Evolutionary conservation across 202 grass and related monocot species (phyloP).

Genomic region (Schoenoplectus triqueter): DNA sequence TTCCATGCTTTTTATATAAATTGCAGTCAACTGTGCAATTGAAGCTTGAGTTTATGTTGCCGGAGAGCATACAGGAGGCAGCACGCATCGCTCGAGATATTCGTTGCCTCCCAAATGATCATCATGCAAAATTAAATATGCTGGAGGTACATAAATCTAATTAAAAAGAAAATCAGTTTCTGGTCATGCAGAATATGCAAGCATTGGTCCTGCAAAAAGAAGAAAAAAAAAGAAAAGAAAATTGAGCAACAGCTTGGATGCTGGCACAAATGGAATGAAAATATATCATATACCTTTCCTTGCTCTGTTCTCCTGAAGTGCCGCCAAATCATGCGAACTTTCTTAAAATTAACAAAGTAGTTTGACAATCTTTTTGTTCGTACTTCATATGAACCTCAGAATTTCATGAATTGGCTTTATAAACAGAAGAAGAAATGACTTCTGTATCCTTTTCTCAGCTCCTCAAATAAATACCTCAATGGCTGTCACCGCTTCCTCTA

Average conservation of each 20-base stretch:
- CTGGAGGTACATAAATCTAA: constrained; percentile 58
- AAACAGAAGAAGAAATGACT: not conserved
- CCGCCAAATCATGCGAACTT: constrained; percentile 5
- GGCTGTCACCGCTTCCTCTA: not conserved
- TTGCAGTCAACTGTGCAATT: constrained; percentile 92
- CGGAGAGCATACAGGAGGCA: constrained; percentile 79
- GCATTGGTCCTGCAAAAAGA: not conserved
- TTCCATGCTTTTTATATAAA: constrained; percentile 38
- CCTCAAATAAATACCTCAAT: constrained; percentile 1
- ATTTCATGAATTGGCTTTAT: not conserved
- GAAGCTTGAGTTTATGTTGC: constrained; percentile 81
- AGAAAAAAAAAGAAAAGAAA: not conserved
- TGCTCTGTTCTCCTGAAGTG: not conserved
- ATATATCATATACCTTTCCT: not conserved
- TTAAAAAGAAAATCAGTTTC: not conserved
- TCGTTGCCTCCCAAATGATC: constrained; percentile 81
- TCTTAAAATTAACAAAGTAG: not conserved
- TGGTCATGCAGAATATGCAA: not conserved
- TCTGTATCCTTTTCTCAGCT: constrained; percentile 13
- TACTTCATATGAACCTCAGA: not conserved
- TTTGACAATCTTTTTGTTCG: not conserved
- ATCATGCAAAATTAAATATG: constrained; percentile 93
- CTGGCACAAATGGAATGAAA: not conserved
- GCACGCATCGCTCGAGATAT: constrained; percentile 77
- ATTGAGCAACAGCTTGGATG: not conserved